phyloP scores from a whole-genome alignment of 306 rosid species.

The Fragaria nilgerrensis region DNA sequence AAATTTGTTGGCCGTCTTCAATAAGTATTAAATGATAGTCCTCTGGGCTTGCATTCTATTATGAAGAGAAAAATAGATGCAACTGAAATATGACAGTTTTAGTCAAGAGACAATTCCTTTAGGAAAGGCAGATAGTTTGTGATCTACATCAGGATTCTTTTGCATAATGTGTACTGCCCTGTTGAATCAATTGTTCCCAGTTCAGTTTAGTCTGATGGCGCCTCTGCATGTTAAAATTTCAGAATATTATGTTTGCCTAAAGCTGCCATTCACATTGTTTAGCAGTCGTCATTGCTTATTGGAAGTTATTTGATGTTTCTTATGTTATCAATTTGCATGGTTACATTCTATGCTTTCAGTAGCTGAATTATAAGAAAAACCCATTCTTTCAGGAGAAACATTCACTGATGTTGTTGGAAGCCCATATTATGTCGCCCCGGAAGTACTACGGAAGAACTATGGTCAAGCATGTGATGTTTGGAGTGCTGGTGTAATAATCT shows the following conservation, averaged over 20 bases:
- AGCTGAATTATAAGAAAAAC: conserved; percentile 24
- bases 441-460: conserved; percentile 80
- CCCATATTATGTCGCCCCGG: conserved; percentile 99
- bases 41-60: neutral
- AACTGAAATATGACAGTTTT: neutral
- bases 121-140: neutral
- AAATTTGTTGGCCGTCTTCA: neutral
- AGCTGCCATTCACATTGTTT: neutral
- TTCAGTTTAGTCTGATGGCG: neutral
- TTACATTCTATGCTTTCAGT: conserved; percentile 5
- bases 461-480: conserved; percentile 94
- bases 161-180: neutral
- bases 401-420: conserved; percentile 94
- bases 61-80: neutral
- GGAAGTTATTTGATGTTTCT: conserved; percentile 1
- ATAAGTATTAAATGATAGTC: neutral
- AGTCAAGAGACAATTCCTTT: neutral
- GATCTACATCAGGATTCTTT: neutral
- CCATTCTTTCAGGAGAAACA: conserved; percentile 64
- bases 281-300: conserved; percentile 6
- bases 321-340: neutral
- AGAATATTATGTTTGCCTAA: neutral
- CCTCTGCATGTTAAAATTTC: neutral
- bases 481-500: conserved; percentile 98
- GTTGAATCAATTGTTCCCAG: neutral